These are phyloP conservation scores for Tolypocladium sp. DNA, from an alignment of 2,329 filamentous ascomycete species.

Conservation along the genomic window DNA sequence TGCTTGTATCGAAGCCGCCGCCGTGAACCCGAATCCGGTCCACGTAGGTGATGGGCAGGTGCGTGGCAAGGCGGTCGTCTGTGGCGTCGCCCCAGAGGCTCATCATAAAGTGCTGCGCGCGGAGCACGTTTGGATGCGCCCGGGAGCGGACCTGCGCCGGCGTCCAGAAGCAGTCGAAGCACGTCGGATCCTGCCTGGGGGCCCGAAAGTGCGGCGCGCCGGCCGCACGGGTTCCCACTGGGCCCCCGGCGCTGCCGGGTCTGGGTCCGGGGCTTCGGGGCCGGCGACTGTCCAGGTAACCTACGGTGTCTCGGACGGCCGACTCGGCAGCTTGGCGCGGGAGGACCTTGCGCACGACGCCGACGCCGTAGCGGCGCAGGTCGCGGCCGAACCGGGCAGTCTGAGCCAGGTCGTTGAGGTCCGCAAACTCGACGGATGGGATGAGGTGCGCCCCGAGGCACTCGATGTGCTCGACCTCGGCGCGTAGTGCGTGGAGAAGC, in stretches of 20 bases:
- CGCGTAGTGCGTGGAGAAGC: slow-evolving; percentile 39
- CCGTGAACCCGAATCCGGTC: slow-evolving; percentile 61
- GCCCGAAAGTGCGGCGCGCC: slow-evolving; percentile 12
- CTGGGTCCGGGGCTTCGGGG: not conserved
- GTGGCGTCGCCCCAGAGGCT: slow-evolving; percentile 51
- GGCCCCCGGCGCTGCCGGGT: not conserved
- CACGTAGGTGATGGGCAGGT: slow-evolving; percentile 57
- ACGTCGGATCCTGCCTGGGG: slow-evolving; percentile 45
- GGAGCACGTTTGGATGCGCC: slow-evolving; percentile 54
- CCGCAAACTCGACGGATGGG: slow-evolving; percentile 44
- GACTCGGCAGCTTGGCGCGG: slow-evolving; percentile 44
- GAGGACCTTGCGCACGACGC: slow-evolving; percentile 56
- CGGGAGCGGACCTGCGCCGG: slow-evolving; percentile 60
- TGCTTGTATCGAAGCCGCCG: slow-evolving; percentile 18
- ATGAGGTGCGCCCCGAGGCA: slow-evolving; percentile 41
- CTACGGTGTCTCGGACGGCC: slow-evolving; percentile 49
- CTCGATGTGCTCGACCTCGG: slow-evolving; percentile 43
- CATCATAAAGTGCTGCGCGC: slow-evolving; percentile 58
- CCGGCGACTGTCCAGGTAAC: slow-evolving; percentile 32
- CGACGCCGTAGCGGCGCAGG: slow-evolving; percentile 53
- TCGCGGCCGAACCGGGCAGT: slow-evolving; percentile 46
- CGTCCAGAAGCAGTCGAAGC: slow-evolving; percentile 68
- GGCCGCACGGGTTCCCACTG: not conserved
- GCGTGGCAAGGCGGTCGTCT: slow-evolving; percentile 48
- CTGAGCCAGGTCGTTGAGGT: slow-evolving; percentile 36